A percentile compares a stretch with the other conserved stretches of the same genome.
Evolutionary conservation across 169 alveolate species (phyloP).

Genomic region (Perkinsus marinus): DNA sequence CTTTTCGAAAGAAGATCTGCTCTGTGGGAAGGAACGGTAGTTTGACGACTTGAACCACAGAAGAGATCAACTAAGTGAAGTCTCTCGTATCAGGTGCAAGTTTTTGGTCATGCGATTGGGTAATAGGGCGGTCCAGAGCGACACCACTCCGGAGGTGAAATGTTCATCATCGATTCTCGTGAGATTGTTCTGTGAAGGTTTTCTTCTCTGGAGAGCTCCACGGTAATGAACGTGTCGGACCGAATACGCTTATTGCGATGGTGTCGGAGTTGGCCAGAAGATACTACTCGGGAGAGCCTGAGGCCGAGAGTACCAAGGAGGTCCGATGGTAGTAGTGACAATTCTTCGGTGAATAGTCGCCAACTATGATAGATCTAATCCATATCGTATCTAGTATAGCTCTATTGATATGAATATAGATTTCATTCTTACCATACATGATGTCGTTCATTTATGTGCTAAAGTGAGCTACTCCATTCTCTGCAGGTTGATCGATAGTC

Average conservation of each 20-base stretch:
- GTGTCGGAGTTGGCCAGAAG: neutral
- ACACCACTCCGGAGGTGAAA: constrained; percentile 17
- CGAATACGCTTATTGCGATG: neutral
- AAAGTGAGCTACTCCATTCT: too few relatives aligned
- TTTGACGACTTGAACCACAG: too few relatives aligned
- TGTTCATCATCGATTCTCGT: neutral
- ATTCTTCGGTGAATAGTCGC: neutral
- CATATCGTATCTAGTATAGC: too few relatives aligned
- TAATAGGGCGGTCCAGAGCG: constrained; percentile 3
- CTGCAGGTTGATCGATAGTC: neutral
- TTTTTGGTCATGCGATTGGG: constrained; percentile 6
- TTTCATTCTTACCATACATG: too few relatives aligned
- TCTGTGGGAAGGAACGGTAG: constrained; percentile 9
- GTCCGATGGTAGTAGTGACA: neutral
- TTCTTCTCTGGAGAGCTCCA: constrained; percentile 23
- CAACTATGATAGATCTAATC: too few relatives aligned
- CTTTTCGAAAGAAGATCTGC: neutral
- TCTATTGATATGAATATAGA: too few relatives aligned
- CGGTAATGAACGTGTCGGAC: constrained; percentile 14
- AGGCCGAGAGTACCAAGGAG: neutral
- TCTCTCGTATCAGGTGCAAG: neutral
- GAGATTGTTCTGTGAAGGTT: neutral
- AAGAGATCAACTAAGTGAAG: too few relatives aligned
- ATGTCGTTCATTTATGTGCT: too few relatives aligned
- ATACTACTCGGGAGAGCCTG: neutral